Base-by-base conservation (phyloP, 306 rosid species). In the Glycine soja region DNA sequence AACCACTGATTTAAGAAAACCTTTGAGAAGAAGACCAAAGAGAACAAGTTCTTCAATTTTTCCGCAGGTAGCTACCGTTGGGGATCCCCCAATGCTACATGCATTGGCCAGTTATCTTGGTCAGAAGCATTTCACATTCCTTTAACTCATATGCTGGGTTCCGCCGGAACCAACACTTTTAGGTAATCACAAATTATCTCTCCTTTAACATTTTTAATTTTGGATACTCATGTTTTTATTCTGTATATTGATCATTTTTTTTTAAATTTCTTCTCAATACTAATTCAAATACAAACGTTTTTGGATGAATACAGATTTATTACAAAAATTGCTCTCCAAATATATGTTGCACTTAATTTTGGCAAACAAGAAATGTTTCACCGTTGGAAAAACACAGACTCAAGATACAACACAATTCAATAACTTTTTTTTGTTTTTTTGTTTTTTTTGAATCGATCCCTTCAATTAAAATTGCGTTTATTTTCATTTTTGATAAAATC, bases 41-140 rank as follows among this genome's bases (percentile, higher is more conserved):
- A 56, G 62, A 16, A 56, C 62, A 16, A 0, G 34, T 8, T 56
- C 12, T 56, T 56, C 62, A 56, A 56, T 10, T 56, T 56, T 8
- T 56, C 30, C 30, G 4, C 32, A 0, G 61, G 10, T 54, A 7
- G 61, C 61, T 54, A 56, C 62, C 32, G 62, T 56, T 56, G 62
- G 62, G 62, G 62, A 56, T 8, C 62, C 30, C 62, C 62, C 34
- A 16, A 1, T 56, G 62, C 62, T 16, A 56, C 62, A 56, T 56
- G 34, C 62, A 56, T 56, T 1, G 16, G 62, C 6, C 62, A 56
- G 34, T 56, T 56, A 56, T 56, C 34, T 16, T 56, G 62, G 62
- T 56, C 62, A 16, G 62, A 56, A 56, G 62, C 62, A 7, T 56
- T 56, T 19, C 62, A 56, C 8, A 56, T 56, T 56, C 62, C 62